Evolutionary conservation across 2,329 filamentous ascomycete genomes (phyloP).

Genomic region (Esteya vermicola): DNA sequence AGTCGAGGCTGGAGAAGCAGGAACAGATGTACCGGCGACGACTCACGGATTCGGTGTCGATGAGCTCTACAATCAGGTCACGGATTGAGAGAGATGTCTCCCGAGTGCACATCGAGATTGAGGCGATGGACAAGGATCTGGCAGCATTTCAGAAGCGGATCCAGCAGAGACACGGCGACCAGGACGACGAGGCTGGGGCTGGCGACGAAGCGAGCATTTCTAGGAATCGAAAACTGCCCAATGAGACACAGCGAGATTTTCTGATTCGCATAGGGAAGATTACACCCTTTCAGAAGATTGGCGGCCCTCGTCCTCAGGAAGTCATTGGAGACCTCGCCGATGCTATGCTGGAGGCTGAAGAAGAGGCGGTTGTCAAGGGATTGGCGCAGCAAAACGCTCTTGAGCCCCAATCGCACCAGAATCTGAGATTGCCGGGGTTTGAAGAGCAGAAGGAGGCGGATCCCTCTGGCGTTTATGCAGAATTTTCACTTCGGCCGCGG

Average conservation of each 20-base stretch:
- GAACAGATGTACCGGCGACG: conserved; percentile 40
- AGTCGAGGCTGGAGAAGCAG: conserved; percentile 48
- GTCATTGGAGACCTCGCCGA: conserved; percentile 59
- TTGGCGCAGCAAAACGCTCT: conserved; percentile 24
- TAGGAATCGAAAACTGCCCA: conserved; percentile 50
- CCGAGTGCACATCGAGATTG: conserved; percentile 38
- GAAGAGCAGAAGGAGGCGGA: conserved; percentile 26
- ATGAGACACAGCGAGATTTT: conserved; percentile 76
- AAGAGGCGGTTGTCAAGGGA: conserved; percentile 45
- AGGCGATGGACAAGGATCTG: conserved; percentile 56
- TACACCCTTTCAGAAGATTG: conserved; percentile 79
- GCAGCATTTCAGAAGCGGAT: conserved; percentile 72
- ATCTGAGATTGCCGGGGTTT: conserved; percentile 62
- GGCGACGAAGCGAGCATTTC: conserved; percentile 15
- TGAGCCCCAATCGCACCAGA: conserved; percentile 51
- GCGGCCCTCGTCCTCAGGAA: conserved; percentile 44
- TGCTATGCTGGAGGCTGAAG: conserved; percentile 69
- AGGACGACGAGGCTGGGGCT: conserved; percentile 5
- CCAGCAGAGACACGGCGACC: conserved; percentile 44
- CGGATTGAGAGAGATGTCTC: conserved; percentile 52
- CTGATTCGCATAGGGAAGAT: conserved; percentile 95
- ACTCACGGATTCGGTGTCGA: conserved; percentile 24
- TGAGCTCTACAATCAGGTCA: conserved; percentile 34
- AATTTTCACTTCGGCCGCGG: conserved; percentile 44
- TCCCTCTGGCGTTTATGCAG: conserved; percentile 26